Base-by-base conservation (phyloP, 805 yeast genomes). In the Lipomyces yamadae region DNA sequence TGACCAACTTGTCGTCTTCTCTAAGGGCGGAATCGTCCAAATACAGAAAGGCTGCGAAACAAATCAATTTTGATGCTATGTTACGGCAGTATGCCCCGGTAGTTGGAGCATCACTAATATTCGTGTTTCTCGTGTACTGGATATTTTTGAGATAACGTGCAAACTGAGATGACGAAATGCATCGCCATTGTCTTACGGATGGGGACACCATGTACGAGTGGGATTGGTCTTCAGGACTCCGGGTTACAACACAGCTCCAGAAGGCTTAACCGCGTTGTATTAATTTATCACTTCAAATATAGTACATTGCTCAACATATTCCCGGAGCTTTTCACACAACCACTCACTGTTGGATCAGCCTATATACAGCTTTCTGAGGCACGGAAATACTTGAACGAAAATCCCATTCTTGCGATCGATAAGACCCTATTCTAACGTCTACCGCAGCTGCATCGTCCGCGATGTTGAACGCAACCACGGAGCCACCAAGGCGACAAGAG, bases 51-150 rank as follows among this genome's bases (percentile, higher is more conserved):
- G 91, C 94, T 39, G 98, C 99, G 0, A 90, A 90, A 73, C 87
- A 89, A 75, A 93, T 95, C 77, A 95, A 95, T 77, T 84, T 95
- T 70, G 97, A 95, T 74, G 88, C 97, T 13, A 80, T 95, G 77
- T 80, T 95, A 63, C 85, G 92, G 73, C 97, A 95, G 80, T 95
- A 95, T 76, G 90, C 92, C 2, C 98, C 98, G 1, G 82, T 94
- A 50, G 91, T 84, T 8, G 89, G 92, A 15, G 83, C 89, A 33
- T 88, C 88, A 1, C 80, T 94, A 52, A 69, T 81, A 35, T 78
- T 93, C 59, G 79, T 90, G 68, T 91, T 93, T 75, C 78, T 95
- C 62, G 78, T 94, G 45, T 95, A 96, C 91, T 92, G 91, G 84
- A 81, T 90, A 76, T 86, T 91, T 33, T 34, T 68, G 59, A 62